Evolutionary conservation across 2,329 filamentous ascomycete genomes (phyloP).

Genomic region (Talaromyces sp.): DNA sequence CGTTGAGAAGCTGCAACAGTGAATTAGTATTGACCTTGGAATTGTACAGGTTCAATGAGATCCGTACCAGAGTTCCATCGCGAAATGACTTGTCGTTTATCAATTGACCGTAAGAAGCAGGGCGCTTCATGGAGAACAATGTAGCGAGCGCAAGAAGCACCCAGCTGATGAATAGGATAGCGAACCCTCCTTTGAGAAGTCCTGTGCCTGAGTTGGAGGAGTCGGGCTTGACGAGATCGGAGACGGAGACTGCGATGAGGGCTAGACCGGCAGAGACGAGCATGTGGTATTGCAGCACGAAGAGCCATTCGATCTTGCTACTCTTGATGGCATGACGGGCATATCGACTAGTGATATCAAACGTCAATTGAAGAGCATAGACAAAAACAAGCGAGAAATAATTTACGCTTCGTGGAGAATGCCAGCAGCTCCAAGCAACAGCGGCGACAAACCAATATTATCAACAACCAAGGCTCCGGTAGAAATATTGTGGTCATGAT

Average conservation of each 20-base stretch:
- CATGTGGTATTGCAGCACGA: conserved; percentile 18
- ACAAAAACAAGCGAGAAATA: background rate
- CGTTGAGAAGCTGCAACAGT: conserved; percentile 13
- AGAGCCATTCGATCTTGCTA: conserved; percentile 16
- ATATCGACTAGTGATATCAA: background rate
- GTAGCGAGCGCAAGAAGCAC: background rate
- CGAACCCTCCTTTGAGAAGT: conserved; percentile 16
- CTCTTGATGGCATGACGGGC: conserved; percentile 9
- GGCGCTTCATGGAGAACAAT: conserved; percentile 7
- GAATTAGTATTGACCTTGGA: background rate
- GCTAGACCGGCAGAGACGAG: conserved; percentile 16
- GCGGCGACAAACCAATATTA: conserved; percentile 16
- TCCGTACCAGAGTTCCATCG: conserved; percentile 15
- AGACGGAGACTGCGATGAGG: conserved; percentile 12
- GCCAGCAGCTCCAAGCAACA: conserved; percentile 12
- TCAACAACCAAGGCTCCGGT: conserved; percentile 5
- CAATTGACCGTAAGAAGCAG: conserved; percentile 4
- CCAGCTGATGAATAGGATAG: conserved; percentile 14
- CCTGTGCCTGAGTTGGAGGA: background rate
- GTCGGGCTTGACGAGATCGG: background rate
- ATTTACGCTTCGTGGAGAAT: conserved; percentile 17
- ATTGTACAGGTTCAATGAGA: background rate
- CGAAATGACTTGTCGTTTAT: conserved; percentile 1
- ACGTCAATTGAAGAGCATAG: background rate
- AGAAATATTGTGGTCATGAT: background rate